A percentile compares a stretch with the other conserved stretches of the same genome.
Evolutionary conservation across 352 stramenopile genomes (phyloP).

Genomic region (Phytophthora chlamydospora): DNA sequence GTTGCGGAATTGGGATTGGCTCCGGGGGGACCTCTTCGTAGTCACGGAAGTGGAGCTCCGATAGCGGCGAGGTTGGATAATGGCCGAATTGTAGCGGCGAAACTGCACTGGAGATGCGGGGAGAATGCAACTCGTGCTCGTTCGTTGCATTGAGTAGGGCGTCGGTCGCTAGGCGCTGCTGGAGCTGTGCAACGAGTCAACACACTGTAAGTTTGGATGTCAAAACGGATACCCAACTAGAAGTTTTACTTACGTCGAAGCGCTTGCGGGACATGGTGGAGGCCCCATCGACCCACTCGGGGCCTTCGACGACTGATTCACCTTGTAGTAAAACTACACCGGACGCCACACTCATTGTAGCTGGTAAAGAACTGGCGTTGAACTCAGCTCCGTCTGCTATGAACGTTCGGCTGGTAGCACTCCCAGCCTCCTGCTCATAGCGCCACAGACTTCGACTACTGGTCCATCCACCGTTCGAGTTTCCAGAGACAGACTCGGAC

Average conservation of each 20-base stretch:
- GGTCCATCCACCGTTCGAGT: slow-evolving; percentile 12
- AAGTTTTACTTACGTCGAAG: slow-evolving; percentile 53
- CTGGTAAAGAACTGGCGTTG: slow-evolving; percentile 22
- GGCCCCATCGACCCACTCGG: slow-evolving; percentile 41
- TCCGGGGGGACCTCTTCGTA: slow-evolving; percentile 50
- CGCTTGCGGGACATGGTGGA: slow-evolving; percentile 73
- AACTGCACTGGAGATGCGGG: slow-evolving; percentile 12
- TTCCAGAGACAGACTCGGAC: slow-evolving; percentile 15
- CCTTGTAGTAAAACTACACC: slow-evolving; percentile 54
- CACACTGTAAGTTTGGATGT: neutral
- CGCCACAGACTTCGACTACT: slow-evolving; percentile 31
- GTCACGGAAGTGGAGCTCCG: slow-evolving; percentile 31
- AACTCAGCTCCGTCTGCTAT: slow-evolving; percentile 32
- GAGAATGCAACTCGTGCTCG: slow-evolving; percentile 18
- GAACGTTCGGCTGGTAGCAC: slow-evolving; percentile 25
- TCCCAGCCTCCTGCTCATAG: slow-evolving; percentile 27
- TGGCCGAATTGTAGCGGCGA: slow-evolving; percentile 26
- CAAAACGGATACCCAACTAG: too few species aligned
- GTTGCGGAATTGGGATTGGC: slow-evolving; percentile 41
- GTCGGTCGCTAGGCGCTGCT: slow-evolving; percentile 62
- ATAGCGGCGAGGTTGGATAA: slow-evolving; percentile 12
- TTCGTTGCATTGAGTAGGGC: slow-evolving; percentile 42
- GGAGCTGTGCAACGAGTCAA: slow-evolving; percentile 40
- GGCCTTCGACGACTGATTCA: slow-evolving; percentile 47
- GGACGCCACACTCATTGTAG: slow-evolving; percentile 40